These are phyloP conservation scores for Venturia nashicola DNA, from an alignment of 2,329 filamentous ascomycete species.

Conservation along the genomic window DNA sequence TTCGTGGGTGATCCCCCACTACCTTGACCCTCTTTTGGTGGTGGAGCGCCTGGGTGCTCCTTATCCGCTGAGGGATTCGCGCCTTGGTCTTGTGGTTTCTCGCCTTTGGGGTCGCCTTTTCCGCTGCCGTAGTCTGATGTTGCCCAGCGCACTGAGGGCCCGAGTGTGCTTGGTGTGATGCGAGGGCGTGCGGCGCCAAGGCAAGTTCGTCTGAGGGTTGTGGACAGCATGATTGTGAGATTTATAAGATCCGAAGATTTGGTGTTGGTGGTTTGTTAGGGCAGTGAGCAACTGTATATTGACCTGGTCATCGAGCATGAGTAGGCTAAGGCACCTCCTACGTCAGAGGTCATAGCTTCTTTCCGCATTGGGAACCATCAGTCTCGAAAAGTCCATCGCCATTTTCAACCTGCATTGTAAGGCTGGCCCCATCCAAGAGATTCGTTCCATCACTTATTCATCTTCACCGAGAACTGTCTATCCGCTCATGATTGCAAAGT, in stretches of 20 bases:
- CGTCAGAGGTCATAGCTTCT: slow-evolving; percentile 2
- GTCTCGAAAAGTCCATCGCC: neutral
- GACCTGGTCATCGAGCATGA: neutral
- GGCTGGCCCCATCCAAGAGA: neutral
- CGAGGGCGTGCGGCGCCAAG: neutral
- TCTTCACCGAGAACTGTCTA: too few relatives aligned
- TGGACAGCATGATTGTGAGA: neutral
- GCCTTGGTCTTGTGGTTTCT: slow-evolving; percentile 31
- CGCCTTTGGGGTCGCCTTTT: slow-evolving; percentile 28
- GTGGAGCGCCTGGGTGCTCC: slow-evolving; percentile 33
- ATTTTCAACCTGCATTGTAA: neutral
- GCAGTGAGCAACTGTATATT: neutral
- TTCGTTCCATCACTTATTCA: too few relatives aligned
- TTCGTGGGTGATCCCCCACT: slow-evolving; percentile 19
- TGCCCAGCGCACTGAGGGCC: neutral
- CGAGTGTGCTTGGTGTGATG: neutral
- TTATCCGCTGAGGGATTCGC: slow-evolving; percentile 25
- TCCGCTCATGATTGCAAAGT: too few relatives aligned
- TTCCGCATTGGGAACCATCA: neutral
- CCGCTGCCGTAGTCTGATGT: slow-evolving; percentile 29
- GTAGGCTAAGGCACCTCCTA: neutral
- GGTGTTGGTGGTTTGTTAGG: neutral
- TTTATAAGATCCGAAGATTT: neutral
- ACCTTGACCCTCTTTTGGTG: slow-evolving; percentile 28
- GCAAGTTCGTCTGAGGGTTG: neutral